A percentile compares a stretch with the other conserved stretches of the same genome.
Conservation (phyloP, 768 basidiomycete genomes). For the Pulveroboletus sp. region DNA sequence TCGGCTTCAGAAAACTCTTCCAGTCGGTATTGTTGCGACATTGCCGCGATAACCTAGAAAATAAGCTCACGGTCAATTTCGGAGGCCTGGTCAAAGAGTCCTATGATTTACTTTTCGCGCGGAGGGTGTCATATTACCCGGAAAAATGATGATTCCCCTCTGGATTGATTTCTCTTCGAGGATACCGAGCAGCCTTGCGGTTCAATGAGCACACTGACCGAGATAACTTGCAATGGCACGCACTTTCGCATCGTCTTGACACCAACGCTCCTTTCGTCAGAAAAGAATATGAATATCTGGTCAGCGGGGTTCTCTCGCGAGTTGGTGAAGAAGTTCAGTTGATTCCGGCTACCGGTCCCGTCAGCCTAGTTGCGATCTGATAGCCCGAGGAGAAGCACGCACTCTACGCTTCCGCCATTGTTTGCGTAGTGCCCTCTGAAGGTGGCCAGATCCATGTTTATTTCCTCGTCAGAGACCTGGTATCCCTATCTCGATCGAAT, state of each 20-base stretch:
- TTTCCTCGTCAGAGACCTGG: constrained; percentile 91
- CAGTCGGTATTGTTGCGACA: constrained; percentile 80
- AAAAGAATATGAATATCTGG: constrained; percentile 92
- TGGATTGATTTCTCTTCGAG: constrained; percentile 89
- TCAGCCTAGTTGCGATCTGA: constrained; percentile 9
- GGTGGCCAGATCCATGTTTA: constrained; percentile 75
- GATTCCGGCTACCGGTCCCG: constrained; percentile 59
- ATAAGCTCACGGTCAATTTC: not conserved
- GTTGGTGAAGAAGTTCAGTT: constrained; percentile 88
- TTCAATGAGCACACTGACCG: constrained; percentile 9
- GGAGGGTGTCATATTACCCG: constrained; percentile 94
- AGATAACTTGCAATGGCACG: constrained; percentile 21
- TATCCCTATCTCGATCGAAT: constrained; percentile 61
- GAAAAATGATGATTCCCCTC: constrained; percentile 92
- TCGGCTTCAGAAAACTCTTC: constrained; percentile 98
- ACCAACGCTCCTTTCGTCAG: constrained; percentile 93
- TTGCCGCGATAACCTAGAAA: constrained; percentile 81
- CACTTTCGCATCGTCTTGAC: constrained; percentile 98
- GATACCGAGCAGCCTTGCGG: constrained; percentile 72
- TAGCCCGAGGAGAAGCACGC: constrained; percentile 32
- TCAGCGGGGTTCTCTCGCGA: constrained; percentile 60
- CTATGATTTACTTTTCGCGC: constrained; percentile 74
- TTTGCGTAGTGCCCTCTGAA: constrained; percentile 76
- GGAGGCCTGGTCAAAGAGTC: not conserved
- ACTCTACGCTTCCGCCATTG: constrained; percentile 80